Conservation (phyloP, 2,329 filamentous ascomycete species). For the Aspergillus japonicus region DNA sequence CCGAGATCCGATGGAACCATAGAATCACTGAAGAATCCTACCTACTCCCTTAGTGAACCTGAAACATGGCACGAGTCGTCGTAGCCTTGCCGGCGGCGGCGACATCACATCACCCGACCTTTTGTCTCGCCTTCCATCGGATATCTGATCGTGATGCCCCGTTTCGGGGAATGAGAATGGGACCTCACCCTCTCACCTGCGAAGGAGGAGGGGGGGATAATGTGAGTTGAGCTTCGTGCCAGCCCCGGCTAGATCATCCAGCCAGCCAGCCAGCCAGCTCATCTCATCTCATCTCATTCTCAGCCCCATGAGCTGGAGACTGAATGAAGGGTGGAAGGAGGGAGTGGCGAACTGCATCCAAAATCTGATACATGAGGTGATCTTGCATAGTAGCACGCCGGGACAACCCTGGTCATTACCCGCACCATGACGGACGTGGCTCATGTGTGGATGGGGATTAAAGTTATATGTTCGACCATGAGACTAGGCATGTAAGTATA, state of each 20-base stretch:
- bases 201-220: neutral
- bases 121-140: neutral
- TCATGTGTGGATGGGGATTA: neutral
- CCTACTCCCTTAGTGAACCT: neutral
- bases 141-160: neutral
- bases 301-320: neutral
- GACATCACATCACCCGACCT: neutral
- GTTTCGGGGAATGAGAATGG: neutral
- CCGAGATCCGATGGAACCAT: slow-evolving; percentile 1
- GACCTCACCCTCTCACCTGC: neutral
- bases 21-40: neutral
- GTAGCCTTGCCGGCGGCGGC: slow-evolving; percentile 4
- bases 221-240: neutral
- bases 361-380: slow-evolving; percentile 10
- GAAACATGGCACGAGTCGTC: slow-evolving; percentile 8
- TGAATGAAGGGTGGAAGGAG: too few relatives aligned
- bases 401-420: slow-evolving; percentile 5
- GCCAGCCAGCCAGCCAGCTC: neutral
- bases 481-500: neutral
- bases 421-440: slow-evolving; percentile 4
- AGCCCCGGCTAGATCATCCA: neutral
- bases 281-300: neutral
- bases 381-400: slow-evolving; percentile 9
- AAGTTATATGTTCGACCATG: neutral
- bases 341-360: neutral